Evolutionary conservation across 2,329 filamentous ascomycete genomes (phyloP).

Genomic region (Fusarium verticillioides): DNA sequence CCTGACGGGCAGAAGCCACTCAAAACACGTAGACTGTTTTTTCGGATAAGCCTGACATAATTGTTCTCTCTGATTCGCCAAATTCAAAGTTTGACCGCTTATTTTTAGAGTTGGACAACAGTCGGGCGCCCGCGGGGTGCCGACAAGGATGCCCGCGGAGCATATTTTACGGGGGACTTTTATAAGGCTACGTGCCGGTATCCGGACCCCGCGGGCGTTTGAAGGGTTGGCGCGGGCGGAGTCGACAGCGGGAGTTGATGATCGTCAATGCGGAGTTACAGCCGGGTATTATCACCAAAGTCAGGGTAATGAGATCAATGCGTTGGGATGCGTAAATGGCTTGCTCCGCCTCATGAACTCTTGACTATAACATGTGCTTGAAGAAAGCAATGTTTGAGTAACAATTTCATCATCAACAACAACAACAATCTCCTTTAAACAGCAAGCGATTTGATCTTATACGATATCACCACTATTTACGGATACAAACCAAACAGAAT

Average conservation of each 20-base stretch:
- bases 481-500: fast-evolving
- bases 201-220: not conserved
- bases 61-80: not conserved
- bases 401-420: not conserved
- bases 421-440: not conserved
- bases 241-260: not conserved
- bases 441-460: not conserved
- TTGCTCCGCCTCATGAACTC: not conserved
- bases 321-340: not conserved
- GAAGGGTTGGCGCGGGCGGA: not conserved
- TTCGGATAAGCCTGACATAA: not conserved
- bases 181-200: not conserved
- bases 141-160: conserved; percentile 2
- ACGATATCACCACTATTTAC: not conserved
- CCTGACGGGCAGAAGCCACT: not conserved
- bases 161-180: not conserved
- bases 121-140: conserved; percentile 4
- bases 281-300: not conserved
- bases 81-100: not conserved
- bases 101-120: not conserved
- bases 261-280: not conserved
- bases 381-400: not conserved
- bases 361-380: not conserved
- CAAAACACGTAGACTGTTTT: not conserved
- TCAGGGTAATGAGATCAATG: not conserved